Evolutionary conservation across 805 yeast genomes (phyloP).

Genomic region (Sugiyamaella boreocaroliniensis): DNA sequence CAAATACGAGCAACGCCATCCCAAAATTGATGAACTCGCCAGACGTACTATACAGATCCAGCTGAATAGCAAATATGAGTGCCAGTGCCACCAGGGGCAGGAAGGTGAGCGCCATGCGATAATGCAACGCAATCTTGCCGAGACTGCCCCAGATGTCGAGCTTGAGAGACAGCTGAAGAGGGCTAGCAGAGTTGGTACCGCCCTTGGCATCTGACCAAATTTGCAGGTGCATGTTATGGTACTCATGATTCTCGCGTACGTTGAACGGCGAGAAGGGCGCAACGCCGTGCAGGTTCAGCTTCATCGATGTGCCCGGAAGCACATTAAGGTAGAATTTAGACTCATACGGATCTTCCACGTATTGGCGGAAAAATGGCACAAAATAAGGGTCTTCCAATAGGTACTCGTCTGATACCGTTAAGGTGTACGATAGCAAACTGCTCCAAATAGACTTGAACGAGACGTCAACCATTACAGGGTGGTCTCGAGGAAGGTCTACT

Average conservation of each 20-base stretch:
- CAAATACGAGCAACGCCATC: slow-evolving; percentile 38
- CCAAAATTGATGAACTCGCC: slow-evolving; percentile 40
- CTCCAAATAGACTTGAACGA: slow-evolving; percentile 52
- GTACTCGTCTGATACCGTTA: slow-evolving; percentile 23
- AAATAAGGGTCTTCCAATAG: slow-evolving; percentile 28
- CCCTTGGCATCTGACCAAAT: slow-evolving; percentile 26
- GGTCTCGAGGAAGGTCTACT: slow-evolving; percentile 37
- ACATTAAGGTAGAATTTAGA: slow-evolving; percentile 70
- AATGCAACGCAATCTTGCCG: slow-evolving; percentile 61
- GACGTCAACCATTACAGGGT: slow-evolving; percentile 43
- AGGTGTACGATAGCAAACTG: slow-evolving; percentile 50
- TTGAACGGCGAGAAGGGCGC: slow-evolving; percentile 63
- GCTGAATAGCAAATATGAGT: slow-evolving; percentile 49
- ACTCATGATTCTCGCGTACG: not conserved
- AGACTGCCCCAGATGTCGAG: slow-evolving; percentile 54
- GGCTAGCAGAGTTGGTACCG: slow-evolving; percentile 5
- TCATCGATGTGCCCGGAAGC: slow-evolving; percentile 34
- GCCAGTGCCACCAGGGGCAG: slow-evolving; percentile 57
- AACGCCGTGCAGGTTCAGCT: slow-evolving; percentile 49
- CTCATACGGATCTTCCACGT: slow-evolving; percentile 57
- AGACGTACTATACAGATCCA: slow-evolving; percentile 37
- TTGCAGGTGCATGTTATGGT: slow-evolving; percentile 24
- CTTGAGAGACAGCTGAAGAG: slow-evolving; percentile 20
- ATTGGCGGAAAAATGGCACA: slow-evolving; percentile 63
- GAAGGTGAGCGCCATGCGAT: slow-evolving; percentile 63